Percentiles rank a stretch among this genome's conserved stretches.
Evolutionary conservation across 2,329 filamentous ascomycete species (phyloP).

Genomic region (Colletotrichum musicola): DNA sequence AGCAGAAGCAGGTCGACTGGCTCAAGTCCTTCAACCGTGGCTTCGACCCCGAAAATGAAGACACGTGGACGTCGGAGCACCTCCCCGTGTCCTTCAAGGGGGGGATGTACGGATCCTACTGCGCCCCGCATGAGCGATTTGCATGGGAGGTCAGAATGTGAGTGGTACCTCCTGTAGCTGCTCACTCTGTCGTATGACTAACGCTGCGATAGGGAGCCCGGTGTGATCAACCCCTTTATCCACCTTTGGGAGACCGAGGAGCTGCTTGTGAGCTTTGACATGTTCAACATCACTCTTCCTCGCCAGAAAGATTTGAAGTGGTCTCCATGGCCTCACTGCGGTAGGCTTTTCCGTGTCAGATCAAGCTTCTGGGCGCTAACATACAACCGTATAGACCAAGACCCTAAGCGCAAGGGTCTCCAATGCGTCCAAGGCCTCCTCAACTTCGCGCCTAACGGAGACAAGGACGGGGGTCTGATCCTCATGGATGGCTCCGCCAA

Average conservation of each 20-base stretch:
- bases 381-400: slow-evolving; percentile 49
- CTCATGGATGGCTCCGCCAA: slow-evolving; percentile 57
- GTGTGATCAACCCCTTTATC: slow-evolving; percentile 54
- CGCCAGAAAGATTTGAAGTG: slow-evolving; percentile 38
- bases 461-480: slow-evolving; percentile 60
- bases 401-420: slow-evolving; percentile 43
- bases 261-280: slow-evolving; percentile 46
- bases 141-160: slow-evolving; percentile 56
- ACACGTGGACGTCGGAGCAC: slow-evolving; percentile 58
- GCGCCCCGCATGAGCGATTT: slow-evolving; percentile 55
- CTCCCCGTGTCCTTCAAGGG: slow-evolving; percentile 58
- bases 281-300: slow-evolving; percentile 57
- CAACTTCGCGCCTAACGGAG: slow-evolving; percentile 59
- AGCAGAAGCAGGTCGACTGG: slow-evolving; percentile 56
- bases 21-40: slow-evolving; percentile 55
- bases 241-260: slow-evolving; percentile 53
- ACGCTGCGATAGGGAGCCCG: slow-evolving; percentile 46
- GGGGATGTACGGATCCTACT: slow-evolving; percentile 57
- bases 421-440: slow-evolving; percentile 56
- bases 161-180: neutral
- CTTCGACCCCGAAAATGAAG: slow-evolving; percentile 52
- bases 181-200: neutral
- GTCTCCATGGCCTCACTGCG: slow-evolving; percentile 27
- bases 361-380: neutral
- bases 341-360: neutral